Evolutionary conservation across 768 basidiomycete species (phyloP).

Genomic region (Xerocomellus amylosporus): DNA sequence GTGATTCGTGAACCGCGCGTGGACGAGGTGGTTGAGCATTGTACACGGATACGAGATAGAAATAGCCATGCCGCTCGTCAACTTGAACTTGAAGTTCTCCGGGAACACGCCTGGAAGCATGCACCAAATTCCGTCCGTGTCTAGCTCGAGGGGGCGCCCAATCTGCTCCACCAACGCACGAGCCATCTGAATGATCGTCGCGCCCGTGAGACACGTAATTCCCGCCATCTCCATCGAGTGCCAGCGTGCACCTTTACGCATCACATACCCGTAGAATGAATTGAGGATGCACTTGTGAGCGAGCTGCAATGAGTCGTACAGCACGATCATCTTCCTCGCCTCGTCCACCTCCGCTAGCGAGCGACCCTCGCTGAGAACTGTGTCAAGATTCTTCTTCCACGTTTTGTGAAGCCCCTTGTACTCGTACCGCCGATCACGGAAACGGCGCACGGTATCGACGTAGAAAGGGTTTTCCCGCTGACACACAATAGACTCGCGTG

Average conservation of each 20-base stretch:
- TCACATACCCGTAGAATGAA: slow-evolving; percentile 99
- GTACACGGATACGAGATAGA: slow-evolving; percentile 96
- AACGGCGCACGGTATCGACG: slow-evolving; percentile 94
- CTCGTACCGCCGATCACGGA: slow-evolving; percentile 96
- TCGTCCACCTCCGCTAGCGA: slow-evolving; percentile 88
- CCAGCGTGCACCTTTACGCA: slow-evolving; percentile 99
- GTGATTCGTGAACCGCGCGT: slow-evolving; percentile 94
- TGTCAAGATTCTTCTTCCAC: slow-evolving; percentile 98
- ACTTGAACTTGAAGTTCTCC: slow-evolving; percentile 95
- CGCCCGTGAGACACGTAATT: slow-evolving; percentile 96
- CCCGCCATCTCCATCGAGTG: slow-evolving; percentile 99
- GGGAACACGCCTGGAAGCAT: slow-evolving; percentile 99
- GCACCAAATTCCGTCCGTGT: slow-evolving; percentile 99
- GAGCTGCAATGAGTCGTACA: slow-evolving; percentile 97
- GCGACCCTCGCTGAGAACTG: slow-evolving; percentile 59
- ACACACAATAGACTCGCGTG: slow-evolving; percentile 91
- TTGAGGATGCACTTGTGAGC: slow-evolving; percentile 99
- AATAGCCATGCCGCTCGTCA: slow-evolving; percentile 82
- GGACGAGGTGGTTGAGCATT: slow-evolving; percentile 98
- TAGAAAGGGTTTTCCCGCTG: slow-evolving; percentile 99
- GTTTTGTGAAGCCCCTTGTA: slow-evolving; percentile 98
- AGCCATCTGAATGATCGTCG: slow-evolving; percentile 98
- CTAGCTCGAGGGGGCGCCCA: slow-evolving; percentile 93
- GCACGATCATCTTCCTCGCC: slow-evolving; percentile 97
- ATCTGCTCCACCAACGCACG: slow-evolving; percentile 96